Conservation (phyloP, 2,329 filamentous ascomycete genomes). For the Neopestalotiopsis sp. region DNA sequence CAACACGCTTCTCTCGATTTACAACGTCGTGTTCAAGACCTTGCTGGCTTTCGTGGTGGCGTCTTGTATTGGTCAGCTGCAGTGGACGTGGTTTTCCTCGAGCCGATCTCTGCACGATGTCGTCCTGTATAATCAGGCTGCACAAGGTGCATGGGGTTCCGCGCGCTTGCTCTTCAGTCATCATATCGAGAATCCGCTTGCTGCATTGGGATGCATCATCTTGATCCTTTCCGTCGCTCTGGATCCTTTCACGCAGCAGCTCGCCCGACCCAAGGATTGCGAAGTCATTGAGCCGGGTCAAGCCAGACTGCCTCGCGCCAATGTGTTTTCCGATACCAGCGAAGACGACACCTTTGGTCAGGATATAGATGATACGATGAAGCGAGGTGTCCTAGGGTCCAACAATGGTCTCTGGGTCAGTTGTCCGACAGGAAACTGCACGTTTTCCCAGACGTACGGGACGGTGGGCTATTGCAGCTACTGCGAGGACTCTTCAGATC, state of each 20-base stretch:
- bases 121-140: constrained; percentile 8
- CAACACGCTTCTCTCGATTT: constrained; percentile 9
- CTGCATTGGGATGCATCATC: background rate
- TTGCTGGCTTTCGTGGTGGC: constrained; percentile 2
- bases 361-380: too few species aligned
- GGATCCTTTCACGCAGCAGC: constrained; percentile 1
- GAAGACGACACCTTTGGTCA: too few species aligned
- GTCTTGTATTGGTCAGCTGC: constrained; percentile 14
- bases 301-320: background rate
- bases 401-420: background rate
- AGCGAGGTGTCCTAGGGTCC: too few species aligned
- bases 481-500: constrained; percentile 17
- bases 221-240: background rate
- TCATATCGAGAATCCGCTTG: constrained; percentile 3
- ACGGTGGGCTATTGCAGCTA: constrained; percentile 21
- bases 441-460: constrained; percentile 16
- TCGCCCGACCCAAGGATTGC: background rate
- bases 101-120: constrained; percentile 14
- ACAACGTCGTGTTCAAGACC: background rate
- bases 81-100: constrained; percentile 15
- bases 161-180: constrained; percentile 3
- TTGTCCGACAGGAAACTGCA: constrained; percentile 22
- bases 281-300: background rate
- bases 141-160: constrained; percentile 6
- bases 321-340: too few species aligned